These are phyloP conservation scores for Pharnaceum exiguum DNA, from an alignment of 148 eudicot species.

Conservation along the genomic window DNA sequence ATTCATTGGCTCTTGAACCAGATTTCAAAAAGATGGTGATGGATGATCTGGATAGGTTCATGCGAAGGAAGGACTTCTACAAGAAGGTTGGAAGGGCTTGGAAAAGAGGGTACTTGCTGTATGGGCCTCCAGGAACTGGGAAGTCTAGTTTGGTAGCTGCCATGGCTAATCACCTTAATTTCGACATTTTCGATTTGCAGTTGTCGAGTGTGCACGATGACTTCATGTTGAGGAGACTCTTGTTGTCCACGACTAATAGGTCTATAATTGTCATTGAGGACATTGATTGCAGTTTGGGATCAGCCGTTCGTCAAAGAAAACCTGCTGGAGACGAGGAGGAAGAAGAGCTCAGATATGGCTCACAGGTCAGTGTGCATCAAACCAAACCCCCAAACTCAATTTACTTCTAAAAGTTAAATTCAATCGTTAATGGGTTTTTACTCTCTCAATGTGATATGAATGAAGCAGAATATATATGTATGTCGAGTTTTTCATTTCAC, in stretches of 20 bases:
- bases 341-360: neutral
- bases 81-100: conserved; percentile 30
- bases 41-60: conserved; percentile 33
- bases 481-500: no score
- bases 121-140: conserved; percentile 44
- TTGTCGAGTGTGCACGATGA: conserved; percentile 23
- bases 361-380: neutral
- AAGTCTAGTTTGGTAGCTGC: conserved; percentile 40
- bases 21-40: conserved; percentile 14
- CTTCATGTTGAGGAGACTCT: conserved; percentile 13
- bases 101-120: conserved; percentile 36
- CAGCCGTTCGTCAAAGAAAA: conserved; percentile 13
- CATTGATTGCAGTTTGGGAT: conserved; percentile 30
- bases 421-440: no score
- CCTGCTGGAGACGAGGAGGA: conserved; percentile 2
- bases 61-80: conserved; percentile 28
- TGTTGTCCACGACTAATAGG: conserved; percentile 20
- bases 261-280: conserved; percentile 38
- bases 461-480: no score
- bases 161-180: conserved; percentile 36
- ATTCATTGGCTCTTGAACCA: conserved; percentile 31
- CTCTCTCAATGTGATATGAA: no score
- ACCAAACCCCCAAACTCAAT: neutral
- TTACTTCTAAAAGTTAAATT: neutral
- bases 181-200: conserved; percentile 32